Base-by-base conservation (phyloP, 768 basidiomycete genomes). In the Dioszegia hungarica region DNA sequence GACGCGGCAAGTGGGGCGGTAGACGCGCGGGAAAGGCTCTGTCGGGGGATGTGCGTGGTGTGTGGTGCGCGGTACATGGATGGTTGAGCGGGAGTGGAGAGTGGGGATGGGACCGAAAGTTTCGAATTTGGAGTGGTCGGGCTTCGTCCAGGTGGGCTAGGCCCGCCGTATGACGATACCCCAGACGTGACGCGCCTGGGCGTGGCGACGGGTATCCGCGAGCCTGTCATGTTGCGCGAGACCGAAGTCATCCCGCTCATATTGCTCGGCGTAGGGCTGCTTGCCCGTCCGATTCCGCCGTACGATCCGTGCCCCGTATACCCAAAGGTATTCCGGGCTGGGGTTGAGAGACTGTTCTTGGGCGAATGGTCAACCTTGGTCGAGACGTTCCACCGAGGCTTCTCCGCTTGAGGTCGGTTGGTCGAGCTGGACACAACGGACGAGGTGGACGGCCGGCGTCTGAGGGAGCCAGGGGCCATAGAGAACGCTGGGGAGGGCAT, bases 361-460 rank as follows among this genome's bases (percentile, higher is more conserved):
- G 59, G 15, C 25, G 39, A 34, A 28, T 51, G 5, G 49, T 58
- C 22, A 54, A 48, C 19, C 54, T 59, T 61, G 0, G 62, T 51
- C 4, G 64, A 64, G 4, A 55, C 29, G 29, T 70, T 67, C 68
- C 68, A 70, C n/a, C 58, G 38, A 14, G 68, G 65, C 46, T 58
- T 60, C 3, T 63, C 63, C 1, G 38, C 28, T 2, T 46, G 37
- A 8, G 57, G 41, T 3, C 47, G 55, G 12, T 56, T 44, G 2
- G 62, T 62, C 41, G 34, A 12, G 38, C 39, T 15, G 47, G 51
- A 44, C 31, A 31, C 6, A 48, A 59, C 5, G 52, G 52, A 60
- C 2, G 57, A 51, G 27, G 41, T 17, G 19, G 50, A 46, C 12
- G 56, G 34, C 10, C 20, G 34, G 14, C 49, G n/a, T 17, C 22